Evolutionary conservation across 1,139 yeast species (phyloP), one percentile per base, ranked within the genome.

Genomic region (Entelexis sorbosivorans): DNA sequence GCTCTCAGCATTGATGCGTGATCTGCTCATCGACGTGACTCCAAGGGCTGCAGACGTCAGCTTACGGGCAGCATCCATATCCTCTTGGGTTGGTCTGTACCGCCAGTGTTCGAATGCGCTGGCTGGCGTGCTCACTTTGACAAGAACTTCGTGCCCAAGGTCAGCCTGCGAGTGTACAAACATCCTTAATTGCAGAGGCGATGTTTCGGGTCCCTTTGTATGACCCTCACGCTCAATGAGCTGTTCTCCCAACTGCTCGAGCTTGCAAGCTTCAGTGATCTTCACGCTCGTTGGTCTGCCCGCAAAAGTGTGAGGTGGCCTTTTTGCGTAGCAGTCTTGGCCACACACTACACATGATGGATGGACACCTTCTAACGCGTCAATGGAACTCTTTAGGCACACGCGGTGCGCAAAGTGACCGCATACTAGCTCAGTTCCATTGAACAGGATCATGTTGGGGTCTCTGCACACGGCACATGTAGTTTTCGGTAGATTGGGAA

Each of bases 401-500:
- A 17, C 9, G 20, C 17, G 17, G 29, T 52, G 55, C 2, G 36
- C 51, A 29, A 42, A 46, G 26, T 52, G 53, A 2, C 55, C 55
- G 20, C 55, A 52, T n/a, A 16, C 19, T 4, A 50, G 26, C 32
- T 43, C 49, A 4, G 32, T 13, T 4, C 49, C 54, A 22, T 48
- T 51, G 24, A 48, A 19, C 17, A 31, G 29, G 2, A 39, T 20
- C 47, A 51, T 34, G 36, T 35, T 38, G 2, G 31, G 19, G 19
- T 51, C 54, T n/a, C 19, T n/a, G 31, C 54, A 51, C 1, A 39
- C n/a, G 3, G 44, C 38, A 16, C 54, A 51, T n/a, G 33, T 19
- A 4, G 32, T 22, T 14, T 20, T 19, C 2, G 28, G 35, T 19
- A 31, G 36, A 10, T n/a, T 13, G 8, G 45, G 36, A 13, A 42